Evolutionary conservation across 495 filamentous ascomycete genomes (phyloP).

Genomic region (Sordaria brevicollis): DNA sequence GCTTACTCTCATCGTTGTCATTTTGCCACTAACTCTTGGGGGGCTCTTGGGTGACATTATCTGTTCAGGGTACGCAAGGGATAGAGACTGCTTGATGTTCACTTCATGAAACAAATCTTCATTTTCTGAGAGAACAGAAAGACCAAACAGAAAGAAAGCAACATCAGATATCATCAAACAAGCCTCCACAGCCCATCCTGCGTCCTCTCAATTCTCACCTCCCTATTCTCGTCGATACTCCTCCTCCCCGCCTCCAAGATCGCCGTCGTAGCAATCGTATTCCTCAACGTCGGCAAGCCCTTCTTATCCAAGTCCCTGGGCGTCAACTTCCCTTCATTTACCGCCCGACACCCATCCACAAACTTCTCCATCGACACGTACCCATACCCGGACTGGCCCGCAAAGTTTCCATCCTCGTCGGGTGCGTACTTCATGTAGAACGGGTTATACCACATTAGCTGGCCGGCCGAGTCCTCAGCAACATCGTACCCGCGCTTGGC

Average conservation of each 20-base stretch:
- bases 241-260: slow-evolving; percentile 79
- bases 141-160: not conserved
- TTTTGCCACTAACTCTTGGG: no score
- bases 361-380: slow-evolving; percentile 96
- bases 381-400: slow-evolving; percentile 82
- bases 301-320: slow-evolving; percentile 67
- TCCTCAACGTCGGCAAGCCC: slow-evolving; percentile 73
- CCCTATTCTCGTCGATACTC: slow-evolving; percentile 69
- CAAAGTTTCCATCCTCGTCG: slow-evolving; percentile 90
- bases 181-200: slow-evolving; percentile 58
- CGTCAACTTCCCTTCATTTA: slow-evolving; percentile 62
- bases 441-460: slow-evolving; percentile 78
- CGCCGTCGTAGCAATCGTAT: slow-evolving; percentile 83
- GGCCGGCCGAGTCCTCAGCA: slow-evolving; percentile 61
- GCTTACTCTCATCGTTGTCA: not conserved
- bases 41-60: not conserved
- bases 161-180: slow-evolving; percentile 35
- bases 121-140: not conserved
- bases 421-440: slow-evolving; percentile 97
- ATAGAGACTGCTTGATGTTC: not conserved
- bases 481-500: slow-evolving; percentile 92
- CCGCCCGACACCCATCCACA: slow-evolving; percentile 69
- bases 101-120: not conserved
- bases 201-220: slow-evolving; percentile 60
- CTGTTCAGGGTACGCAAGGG: not conserved